These are phyloP conservation scores for Pyrenophora teres DNA, from an alignment of 2,329 filamentous ascomycete genomes.

Conservation along the genomic window DNA sequence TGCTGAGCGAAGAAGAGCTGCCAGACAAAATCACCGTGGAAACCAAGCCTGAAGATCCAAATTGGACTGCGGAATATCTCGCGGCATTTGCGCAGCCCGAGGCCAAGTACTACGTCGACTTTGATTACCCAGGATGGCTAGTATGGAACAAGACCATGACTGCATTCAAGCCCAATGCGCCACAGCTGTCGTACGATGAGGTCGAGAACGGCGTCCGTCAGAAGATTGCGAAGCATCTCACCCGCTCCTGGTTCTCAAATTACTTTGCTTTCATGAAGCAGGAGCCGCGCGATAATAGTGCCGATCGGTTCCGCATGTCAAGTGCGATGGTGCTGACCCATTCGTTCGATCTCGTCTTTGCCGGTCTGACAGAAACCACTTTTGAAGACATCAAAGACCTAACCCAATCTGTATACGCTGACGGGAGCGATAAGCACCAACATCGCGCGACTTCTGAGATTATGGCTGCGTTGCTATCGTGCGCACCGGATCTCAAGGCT, in stretches of 20 bases:
- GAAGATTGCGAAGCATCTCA: conserved; percentile 80
- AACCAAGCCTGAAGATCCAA: conserved; percentile 70
- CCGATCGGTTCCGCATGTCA: conserved; percentile 88
- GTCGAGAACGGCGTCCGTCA: conserved; percentile 73
- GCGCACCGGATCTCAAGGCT: conserved; percentile 76
- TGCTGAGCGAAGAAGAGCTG: conserved; percentile 78
- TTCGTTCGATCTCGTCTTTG: conserved; percentile 86
- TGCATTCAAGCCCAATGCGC: conserved; percentile 74
- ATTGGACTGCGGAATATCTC: conserved; percentile 80
- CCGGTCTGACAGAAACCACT: conserved; percentile 74
- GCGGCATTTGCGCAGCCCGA: conserved; percentile 75
- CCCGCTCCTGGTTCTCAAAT: conserved; percentile 81
- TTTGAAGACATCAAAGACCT: conserved; percentile 89
- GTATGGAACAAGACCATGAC: conserved; percentile 91
- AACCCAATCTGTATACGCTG: conserved; percentile 76
- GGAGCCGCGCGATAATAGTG: conserved; percentile 79
- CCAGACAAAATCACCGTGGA: conserved; percentile 75
- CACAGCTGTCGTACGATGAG: conserved; percentile 77
- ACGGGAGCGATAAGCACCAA: conserved; percentile 96
- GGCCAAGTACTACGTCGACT: conserved; percentile 87
- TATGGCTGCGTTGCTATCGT: conserved; percentile 79
- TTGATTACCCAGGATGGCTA: conserved; percentile 92
- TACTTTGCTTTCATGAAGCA: conserved; percentile 96
- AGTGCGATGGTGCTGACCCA: conserved; percentile 87
- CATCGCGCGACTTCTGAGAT: conserved; percentile 96